Conservation (phyloP, 176 grass and related monocot genomes). For the Coix lacrymajobi region DNA sequence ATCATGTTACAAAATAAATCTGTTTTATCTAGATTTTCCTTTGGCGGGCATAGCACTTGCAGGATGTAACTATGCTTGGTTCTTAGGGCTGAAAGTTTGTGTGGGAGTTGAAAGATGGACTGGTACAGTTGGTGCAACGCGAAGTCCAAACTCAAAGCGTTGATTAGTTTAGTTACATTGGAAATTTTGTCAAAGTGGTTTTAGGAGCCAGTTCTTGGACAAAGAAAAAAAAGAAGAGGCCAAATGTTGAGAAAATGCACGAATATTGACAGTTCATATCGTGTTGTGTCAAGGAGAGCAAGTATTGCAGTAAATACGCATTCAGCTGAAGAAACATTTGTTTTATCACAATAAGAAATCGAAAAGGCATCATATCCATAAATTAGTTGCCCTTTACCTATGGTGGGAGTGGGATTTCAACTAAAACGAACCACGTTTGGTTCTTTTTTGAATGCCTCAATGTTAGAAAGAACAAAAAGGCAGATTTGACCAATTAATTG, state of each 20-base stretch:
- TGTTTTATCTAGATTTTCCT: neutral
- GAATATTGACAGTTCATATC: neutral
- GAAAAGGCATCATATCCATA: neutral
- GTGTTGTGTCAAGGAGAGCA: neutral
- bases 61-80: neutral
- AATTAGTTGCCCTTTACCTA: neutral
- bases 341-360: neutral
- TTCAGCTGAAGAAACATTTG: neutral
- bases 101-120: neutral
- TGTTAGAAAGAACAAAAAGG: neutral
- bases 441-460: conserved; percentile 11
- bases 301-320: neutral
- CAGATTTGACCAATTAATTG: conserved; percentile 4
- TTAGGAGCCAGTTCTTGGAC: neutral
- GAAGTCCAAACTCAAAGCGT: neutral
- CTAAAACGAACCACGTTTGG: neutral
- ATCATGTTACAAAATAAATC: neutral
- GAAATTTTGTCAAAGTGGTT: neutral
- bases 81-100: neutral
- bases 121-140: neutral
- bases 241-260: neutral
- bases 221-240: neutral
- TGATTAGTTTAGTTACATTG: neutral
- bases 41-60: neutral
- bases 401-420: neutral